Conservation (phyloP, 176 grass and related monocot genomes). For the Carex littledalei region DNA sequence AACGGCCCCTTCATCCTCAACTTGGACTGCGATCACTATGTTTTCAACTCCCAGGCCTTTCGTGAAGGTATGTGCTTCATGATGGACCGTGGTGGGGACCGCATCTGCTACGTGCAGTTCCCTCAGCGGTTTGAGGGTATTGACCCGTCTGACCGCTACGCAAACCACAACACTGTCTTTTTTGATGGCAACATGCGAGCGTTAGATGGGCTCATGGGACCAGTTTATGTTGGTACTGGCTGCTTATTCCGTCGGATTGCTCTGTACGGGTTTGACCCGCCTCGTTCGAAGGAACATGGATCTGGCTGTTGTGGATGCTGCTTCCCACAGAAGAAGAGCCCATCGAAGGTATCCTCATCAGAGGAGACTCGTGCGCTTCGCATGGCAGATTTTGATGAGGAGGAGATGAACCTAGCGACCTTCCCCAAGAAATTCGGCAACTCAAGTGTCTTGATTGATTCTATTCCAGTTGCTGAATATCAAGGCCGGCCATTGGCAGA, state of each 20-base stretch:
- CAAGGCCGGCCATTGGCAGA: constrained; percentile 96
- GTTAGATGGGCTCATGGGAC: constrained; percentile 77
- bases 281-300: constrained; percentile 70
- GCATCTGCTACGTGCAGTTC: constrained; percentile 90
- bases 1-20: constrained; percentile 99
- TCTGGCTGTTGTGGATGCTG: constrained; percentile 76
- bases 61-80: constrained; percentile 98
- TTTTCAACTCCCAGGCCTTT: constrained; percentile 93
- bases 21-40: constrained; percentile 94
- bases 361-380: constrained; percentile 79
- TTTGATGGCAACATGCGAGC: constrained; percentile 97
- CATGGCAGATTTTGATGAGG: constrained; percentile 75
- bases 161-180: constrained; percentile 98
- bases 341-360: constrained; percentile 16
- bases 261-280: constrained; percentile 89
- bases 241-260: constrained; percentile 91
- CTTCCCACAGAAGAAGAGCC: constrained; percentile 60
- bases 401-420: constrained; percentile 84
- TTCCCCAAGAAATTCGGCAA: constrained; percentile 98
- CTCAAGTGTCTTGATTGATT: constrained; percentile 74
- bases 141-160: constrained; percentile 94
- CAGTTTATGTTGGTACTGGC: constrained; percentile 90
- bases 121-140: constrained; percentile 97
- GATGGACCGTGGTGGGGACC: constrained; percentile 97
- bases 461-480: constrained; percentile 89